Conservation (phyloP, 2,329 filamentous ascomycete species). For the Emmonsiellopsis sp. region DNA sequence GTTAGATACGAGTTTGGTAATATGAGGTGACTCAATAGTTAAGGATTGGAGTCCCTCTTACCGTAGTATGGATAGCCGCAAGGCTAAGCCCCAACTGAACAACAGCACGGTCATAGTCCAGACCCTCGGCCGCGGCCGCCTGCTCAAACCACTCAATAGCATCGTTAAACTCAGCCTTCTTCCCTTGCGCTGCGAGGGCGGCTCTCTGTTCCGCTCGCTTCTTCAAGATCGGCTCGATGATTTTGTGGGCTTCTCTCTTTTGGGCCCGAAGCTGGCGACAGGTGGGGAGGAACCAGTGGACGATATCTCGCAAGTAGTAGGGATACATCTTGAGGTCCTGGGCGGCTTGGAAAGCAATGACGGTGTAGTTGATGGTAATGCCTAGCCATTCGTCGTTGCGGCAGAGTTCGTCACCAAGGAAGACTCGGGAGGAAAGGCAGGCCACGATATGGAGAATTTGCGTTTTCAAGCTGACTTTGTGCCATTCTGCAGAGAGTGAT, state of each 20-base stretch:
- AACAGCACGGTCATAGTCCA: constrained; percentile 10
- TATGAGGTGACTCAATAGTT: neutral
- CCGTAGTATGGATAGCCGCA: constrained; percentile 25
- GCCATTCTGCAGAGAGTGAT: constrained; percentile 38
- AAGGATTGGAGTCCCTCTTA: neutral
- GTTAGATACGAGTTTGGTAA: neutral
- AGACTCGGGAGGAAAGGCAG: constrained; percentile 44
- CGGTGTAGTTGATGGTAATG: constrained; percentile 16
- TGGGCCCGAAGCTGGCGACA: constrained; percentile 30
- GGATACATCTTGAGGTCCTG: constrained; percentile 36
- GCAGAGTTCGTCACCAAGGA: constrained; percentile 43
- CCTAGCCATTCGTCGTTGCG: constrained; percentile 47
- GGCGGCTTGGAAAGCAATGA: constrained; percentile 16
- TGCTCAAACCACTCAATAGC: constrained; percentile 22
- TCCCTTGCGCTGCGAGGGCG: constrained; percentile 7
- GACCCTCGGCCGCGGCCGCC: constrained; percentile 7
- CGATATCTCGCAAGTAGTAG: constrained; percentile 30
- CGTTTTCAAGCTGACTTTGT: constrained; percentile 43
- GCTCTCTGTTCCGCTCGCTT: constrained; percentile 15
- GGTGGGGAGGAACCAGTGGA: constrained; percentile 37
- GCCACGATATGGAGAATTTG: constrained; percentile 45
- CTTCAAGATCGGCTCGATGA: constrained; percentile 23
- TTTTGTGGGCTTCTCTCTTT: constrained; percentile 25
- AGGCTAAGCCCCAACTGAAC: constrained; percentile 20
- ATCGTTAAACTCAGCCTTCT: constrained; percentile 13